Evolutionary conservation across 1,139 yeast genomes (phyloP).

Genomic region (Saccharomycopsis crataegensis): DNA sequence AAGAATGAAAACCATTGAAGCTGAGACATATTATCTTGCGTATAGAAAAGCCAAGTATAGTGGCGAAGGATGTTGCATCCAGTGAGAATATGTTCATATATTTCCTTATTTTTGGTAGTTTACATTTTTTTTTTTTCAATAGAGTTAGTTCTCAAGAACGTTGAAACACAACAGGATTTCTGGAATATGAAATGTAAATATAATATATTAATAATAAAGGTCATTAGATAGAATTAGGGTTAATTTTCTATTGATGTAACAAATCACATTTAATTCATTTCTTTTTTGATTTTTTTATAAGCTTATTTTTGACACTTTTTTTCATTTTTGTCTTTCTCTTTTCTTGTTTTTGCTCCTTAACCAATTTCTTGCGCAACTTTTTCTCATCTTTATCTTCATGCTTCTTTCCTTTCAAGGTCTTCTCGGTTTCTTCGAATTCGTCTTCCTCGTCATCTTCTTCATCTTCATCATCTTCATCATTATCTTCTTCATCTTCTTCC

Average conservation of each 20-base stretch:
- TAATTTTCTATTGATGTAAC: no score
- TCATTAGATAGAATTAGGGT: no score
- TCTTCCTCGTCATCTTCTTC: slow-evolving; percentile 34
- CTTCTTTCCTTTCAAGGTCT: slow-evolving; percentile 58
- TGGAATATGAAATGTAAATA: no score
- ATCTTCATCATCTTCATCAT: slow-evolving; percentile 30
- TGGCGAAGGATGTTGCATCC: slow-evolving; percentile 2
- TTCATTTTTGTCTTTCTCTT: slow-evolving; percentile 88
- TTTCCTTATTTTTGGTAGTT: background rate
- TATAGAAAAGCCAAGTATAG: background rate
- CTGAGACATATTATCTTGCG: slow-evolving; percentile 30
- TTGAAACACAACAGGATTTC: no score
- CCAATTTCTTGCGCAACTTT: slow-evolving; percentile 74
- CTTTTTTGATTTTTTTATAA: slow-evolving; percentile 40
- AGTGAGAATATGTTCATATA: background rate
- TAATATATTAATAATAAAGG: no score
- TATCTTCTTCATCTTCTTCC: slow-evolving; percentile 31
- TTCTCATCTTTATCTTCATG: slow-evolving; percentile 80
- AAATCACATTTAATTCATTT: background rate
- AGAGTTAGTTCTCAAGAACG: background rate
- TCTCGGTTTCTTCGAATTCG: slow-evolving; percentile 37
- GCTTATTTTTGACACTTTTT: slow-evolving; percentile 80
- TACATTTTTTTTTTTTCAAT: slow-evolving; percentile 32
- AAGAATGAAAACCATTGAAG: slow-evolving; percentile 47
- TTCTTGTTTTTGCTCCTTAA: slow-evolving; percentile 78